These are phyloP conservation scores for Amphirosellinia nigrospora DNA, from an alignment of 495 filamentous ascomycete species.

Conservation along the genomic window DNA sequence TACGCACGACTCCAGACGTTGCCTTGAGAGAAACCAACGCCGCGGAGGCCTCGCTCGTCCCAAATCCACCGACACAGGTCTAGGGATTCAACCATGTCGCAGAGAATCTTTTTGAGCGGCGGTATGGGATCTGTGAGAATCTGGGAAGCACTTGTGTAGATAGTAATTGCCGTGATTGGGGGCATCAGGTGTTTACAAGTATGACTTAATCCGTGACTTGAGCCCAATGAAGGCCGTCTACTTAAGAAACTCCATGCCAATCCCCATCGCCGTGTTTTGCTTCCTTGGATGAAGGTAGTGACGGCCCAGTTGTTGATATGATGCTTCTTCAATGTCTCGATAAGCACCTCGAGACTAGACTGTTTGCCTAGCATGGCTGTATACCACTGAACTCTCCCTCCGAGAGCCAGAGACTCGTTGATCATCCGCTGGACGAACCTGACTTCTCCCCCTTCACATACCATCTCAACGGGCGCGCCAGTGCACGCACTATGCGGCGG, in stretches of 20 bases:
- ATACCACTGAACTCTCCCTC: constrained; percentile 78
- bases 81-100: constrained; percentile 53
- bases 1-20: constrained; percentile 61
- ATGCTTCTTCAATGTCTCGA: constrained; percentile 64
- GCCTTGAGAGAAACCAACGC: constrained; percentile 45
- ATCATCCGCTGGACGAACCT: constrained; percentile 79
- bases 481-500: constrained; percentile 82
- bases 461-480: constrained; percentile 84
- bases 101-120: constrained; percentile 62
- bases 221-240: constrained; percentile 65
- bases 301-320: constrained; percentile 81
- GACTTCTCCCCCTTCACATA: constrained; percentile 82
- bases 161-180: constrained; percentile 42
- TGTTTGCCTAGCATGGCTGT: constrained; percentile 90
- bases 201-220: constrained; percentile 61
- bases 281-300: constrained; percentile 79
- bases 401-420: constrained; percentile 68
- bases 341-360: constrained; percentile 67
- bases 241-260: constrained; percentile 84
- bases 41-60: constrained; percentile 39
- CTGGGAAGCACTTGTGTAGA: constrained; percentile 45
- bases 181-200: constrained; percentile 64
- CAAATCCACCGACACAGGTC: constrained; percentile 64
- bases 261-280: constrained; percentile 83
- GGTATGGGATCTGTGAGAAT: constrained; percentile 42